A percentile compares a stretch with the other conserved stretches of the same genome.
Evolutionary conservation across 2,329 filamentous ascomycete species (phyloP).

Genomic region (Chaetomium sp.): DNA sequence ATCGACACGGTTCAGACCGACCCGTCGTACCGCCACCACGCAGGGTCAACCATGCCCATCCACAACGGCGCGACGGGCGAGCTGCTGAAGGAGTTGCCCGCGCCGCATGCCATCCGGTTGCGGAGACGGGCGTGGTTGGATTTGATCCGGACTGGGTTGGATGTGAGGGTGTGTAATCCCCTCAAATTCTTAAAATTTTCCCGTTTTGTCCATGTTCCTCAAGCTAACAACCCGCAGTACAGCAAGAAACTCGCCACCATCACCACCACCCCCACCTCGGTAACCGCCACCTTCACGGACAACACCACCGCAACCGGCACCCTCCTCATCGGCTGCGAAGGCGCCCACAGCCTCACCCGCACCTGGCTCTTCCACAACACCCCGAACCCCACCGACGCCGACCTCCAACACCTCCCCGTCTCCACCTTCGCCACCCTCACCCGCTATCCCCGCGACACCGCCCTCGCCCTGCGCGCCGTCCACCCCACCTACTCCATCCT

Average conservation of each 20-base stretch:
- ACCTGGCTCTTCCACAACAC: slow-evolving; percentile 12
- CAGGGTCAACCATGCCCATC: slow-evolving; percentile 22
- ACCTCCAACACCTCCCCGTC: slow-evolving; percentile 6
- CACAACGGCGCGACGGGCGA: slow-evolving; percentile 25
- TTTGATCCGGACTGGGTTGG: slow-evolving; percentile 24
- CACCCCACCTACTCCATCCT: slow-evolving; percentile 6
- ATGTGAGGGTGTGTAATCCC: slow-evolving; percentile 22
- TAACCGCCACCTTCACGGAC: slow-evolving; percentile 13
- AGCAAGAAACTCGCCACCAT: slow-evolving; percentile 21
- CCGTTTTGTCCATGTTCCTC: too few species aligned
- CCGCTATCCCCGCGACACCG: neutral
- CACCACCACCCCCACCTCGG: neutral
- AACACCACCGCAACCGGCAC: slow-evolving; percentile 8
- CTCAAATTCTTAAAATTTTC: too few species aligned
- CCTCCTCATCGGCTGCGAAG: slow-evolving; percentile 18
- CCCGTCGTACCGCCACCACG: slow-evolving; percentile 19
- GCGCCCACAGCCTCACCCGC: slow-evolving; percentile 15
- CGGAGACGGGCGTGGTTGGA: slow-evolving; percentile 26
- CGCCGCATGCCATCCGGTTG: slow-evolving; percentile 26
- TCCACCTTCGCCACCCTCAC: slow-evolving; percentile 9
- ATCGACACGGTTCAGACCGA: slow-evolving; percentile 25
- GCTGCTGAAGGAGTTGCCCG: slow-evolving; percentile 22
- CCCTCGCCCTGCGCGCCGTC: slow-evolving; percentile 1
- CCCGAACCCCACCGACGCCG: neutral
- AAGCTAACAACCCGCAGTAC: slow-evolving; percentile 17